Percentiles rank a stretch among this genome's conserved stretches.
phyloP scores from a whole-genome alignment of 192 early-diverging fungal species.

The Rhizophagus sp. region DNA sequence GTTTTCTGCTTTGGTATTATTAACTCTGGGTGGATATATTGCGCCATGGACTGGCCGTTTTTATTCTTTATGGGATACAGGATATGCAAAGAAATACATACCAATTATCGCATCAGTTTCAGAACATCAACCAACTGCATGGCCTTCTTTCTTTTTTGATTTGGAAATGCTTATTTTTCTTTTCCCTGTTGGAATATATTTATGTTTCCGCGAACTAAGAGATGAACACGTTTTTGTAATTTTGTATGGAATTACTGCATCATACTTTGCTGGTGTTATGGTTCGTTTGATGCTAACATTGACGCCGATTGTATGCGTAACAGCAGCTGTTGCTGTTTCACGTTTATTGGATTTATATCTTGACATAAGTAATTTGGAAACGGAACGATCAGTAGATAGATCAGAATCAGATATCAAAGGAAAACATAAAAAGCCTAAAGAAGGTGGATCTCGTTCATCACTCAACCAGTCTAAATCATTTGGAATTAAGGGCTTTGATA shows the following conservation, averaged over 20 bases:
- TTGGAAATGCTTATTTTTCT: slow-evolving; percentile 94
- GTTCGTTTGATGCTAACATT: slow-evolving; percentile 98
- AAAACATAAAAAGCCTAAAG: slow-evolving; percentile 2
- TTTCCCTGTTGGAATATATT: slow-evolving; percentile 96
- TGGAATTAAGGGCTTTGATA: slow-evolving; percentile 51
- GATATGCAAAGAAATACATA: slow-evolving; percentile 99
- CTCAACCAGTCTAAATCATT: slow-evolving; percentile 37
- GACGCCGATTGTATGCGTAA: slow-evolving; percentile 96
- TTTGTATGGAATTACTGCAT: slow-evolving; percentile 94
- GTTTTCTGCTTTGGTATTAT: slow-evolving; percentile 62
- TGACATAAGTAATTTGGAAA: slow-evolving; percentile 32
- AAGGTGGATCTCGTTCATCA: neutral
- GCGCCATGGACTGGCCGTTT: slow-evolving; percentile 99
- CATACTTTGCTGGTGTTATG: slow-evolving; percentile 99
- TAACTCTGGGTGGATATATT: slow-evolving; percentile 85
- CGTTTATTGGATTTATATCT: slow-evolving; percentile 87
- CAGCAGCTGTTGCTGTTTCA: slow-evolving; percentile 88
- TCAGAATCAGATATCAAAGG: slow-evolving; percentile 20
- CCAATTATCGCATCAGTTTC: slow-evolving; percentile 99
- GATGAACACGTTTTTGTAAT: slow-evolving; percentile 99
- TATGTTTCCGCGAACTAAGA: slow-evolving; percentile 91
- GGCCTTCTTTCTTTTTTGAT: slow-evolving; percentile 99
- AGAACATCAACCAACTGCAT: slow-evolving; percentile 99
- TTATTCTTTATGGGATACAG: slow-evolving; percentile 99
- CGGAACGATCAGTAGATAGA: slow-evolving; percentile 11